Evolutionary conservation across 441 rosid genomes (phyloP).

Genomic region (Populus hybrid): DNA sequence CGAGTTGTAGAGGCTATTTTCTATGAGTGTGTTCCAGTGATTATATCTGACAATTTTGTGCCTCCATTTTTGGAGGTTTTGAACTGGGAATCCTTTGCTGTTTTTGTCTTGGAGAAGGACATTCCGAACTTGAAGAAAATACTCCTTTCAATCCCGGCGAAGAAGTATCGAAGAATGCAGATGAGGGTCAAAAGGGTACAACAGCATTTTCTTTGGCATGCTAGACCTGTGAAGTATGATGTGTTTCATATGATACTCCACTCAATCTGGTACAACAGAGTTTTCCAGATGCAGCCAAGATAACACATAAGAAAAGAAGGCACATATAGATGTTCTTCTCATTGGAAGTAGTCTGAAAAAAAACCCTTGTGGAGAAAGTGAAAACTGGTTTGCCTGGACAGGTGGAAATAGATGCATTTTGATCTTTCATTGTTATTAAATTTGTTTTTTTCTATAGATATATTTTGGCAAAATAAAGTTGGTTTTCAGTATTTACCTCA

Average conservation of each 20-base stretch:
- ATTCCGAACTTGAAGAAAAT: slow-evolving; percentile 73
- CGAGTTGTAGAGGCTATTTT: slow-evolving; percentile 85
- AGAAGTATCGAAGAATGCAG: slow-evolving; percentile 58
- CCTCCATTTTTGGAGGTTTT: slow-evolving; percentile 79
- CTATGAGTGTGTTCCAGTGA: slow-evolving; percentile 84
- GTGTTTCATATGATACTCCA: slow-evolving; percentile 91
- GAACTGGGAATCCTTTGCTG: slow-evolving; percentile 88
- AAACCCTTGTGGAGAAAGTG: neutral
- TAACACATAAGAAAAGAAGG: slow-evolving; percentile 1
- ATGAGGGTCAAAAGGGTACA: slow-evolving; percentile 74
- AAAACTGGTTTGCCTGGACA: neutral
- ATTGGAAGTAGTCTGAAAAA: neutral
- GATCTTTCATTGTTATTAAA: neutral
- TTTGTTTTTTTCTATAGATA: neutral
- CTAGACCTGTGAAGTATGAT: slow-evolving; percentile 67
- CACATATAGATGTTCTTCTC: neutral
- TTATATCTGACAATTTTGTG: slow-evolving; percentile 82
- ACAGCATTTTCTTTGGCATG: slow-evolving; percentile 91
- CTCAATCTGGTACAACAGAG: slow-evolving; percentile 81
- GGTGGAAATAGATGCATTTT: slow-evolving; percentile 1
- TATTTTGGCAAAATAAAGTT: slow-evolving; percentile 1
- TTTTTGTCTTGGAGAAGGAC: slow-evolving; percentile 80
- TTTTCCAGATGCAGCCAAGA: slow-evolving; percentile 44
- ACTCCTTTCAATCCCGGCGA: slow-evolving; percentile 53
- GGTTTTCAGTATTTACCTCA: slow-evolving; percentile 8